Conservation (phyloP, 2,329 filamentous ascomycete species). For the Claviceps sorghi region DNA sequence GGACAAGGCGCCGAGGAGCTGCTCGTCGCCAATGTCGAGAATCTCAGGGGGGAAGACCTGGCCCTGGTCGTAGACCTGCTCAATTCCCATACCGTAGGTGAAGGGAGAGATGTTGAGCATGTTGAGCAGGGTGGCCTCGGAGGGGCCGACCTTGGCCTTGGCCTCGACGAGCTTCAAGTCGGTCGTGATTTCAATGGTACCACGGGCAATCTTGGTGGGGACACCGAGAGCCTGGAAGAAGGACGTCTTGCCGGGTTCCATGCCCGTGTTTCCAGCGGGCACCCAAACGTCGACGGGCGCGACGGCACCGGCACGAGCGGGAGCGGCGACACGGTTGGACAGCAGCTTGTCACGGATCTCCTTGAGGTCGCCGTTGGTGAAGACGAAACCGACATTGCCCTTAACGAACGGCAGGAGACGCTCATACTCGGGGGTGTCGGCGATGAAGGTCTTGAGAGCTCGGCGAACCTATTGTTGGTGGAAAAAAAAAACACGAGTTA, state of each 20-base stretch:
- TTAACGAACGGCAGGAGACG: slow-evolving; percentile 89
- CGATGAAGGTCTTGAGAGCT: slow-evolving; percentile 87
- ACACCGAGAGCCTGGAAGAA: slow-evolving; percentile 99
- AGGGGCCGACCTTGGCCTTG: slow-evolving; percentile 87
- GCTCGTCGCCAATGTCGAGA: slow-evolving; percentile 86
- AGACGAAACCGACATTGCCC: slow-evolving; percentile 98
- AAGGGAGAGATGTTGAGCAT: slow-evolving; percentile 99
- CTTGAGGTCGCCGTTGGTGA: slow-evolving; percentile 97
- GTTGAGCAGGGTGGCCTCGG: slow-evolving; percentile 97
- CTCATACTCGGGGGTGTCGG: slow-evolving; percentile 92
- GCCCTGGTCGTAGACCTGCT: slow-evolving; percentile 95
- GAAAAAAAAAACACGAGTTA: background rate
- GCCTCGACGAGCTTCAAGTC: slow-evolving; percentile 97
- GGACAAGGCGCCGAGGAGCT: slow-evolving; percentile 74
- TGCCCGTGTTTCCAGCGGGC: slow-evolving; percentile 97
- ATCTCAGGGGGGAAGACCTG: slow-evolving; percentile 78
- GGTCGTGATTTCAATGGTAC: slow-evolving; percentile 99
- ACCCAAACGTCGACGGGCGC: slow-evolving; percentile 88
- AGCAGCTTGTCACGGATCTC: slow-evolving; percentile 85
- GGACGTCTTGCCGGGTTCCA: slow-evolving; percentile 99
- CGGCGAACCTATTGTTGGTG: slow-evolving; percentile 57
- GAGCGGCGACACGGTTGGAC: slow-evolving; percentile 91
- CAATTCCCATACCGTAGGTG: slow-evolving; percentile 95
- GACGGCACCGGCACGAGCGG: slow-evolving; percentile 92
- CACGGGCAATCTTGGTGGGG: slow-evolving; percentile 99